Evolutionary conservation across 495 filamentous ascomycete genomes (phyloP).

Genomic region (Darksidea phi): DNA sequence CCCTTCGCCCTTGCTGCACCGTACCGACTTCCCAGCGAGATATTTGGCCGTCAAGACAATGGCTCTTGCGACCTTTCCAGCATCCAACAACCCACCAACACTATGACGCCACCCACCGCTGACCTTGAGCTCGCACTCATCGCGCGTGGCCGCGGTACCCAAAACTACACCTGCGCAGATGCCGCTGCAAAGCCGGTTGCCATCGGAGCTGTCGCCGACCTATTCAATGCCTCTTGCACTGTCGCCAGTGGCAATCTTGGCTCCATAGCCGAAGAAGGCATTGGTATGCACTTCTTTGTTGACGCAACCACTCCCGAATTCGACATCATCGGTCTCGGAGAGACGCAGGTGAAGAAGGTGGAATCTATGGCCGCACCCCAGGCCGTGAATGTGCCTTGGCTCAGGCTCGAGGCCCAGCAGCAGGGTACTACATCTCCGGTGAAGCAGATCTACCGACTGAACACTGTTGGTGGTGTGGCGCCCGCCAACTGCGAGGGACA

Average conservation of each 20-base stretch:
- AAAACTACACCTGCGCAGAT: conserved; percentile 86
- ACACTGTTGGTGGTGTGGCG: conserved; percentile 75
- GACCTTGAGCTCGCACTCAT: conserved; percentile 68
- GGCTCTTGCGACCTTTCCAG: conserved; percentile 21
- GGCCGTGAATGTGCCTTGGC: conserved; percentile 65
- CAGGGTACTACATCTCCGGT: conserved; percentile 47
- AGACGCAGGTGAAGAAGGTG: conserved; percentile 60
- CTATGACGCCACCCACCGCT: conserved; percentile 56
- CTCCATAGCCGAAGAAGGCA: conserved; percentile 40
- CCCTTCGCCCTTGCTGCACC: conserved; percentile 10
- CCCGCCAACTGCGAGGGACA: conserved; percentile 71
- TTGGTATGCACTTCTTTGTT: conserved; percentile 79
- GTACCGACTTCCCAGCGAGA: background rate
- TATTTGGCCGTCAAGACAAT: conserved; percentile 10
- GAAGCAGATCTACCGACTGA: conserved; percentile 74
- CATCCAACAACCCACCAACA: conserved; percentile 22
- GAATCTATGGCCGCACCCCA: conserved; percentile 56
- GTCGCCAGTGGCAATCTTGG: conserved; percentile 62
- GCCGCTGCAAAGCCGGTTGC: conserved; percentile 52
- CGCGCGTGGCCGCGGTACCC: conserved; percentile 78
- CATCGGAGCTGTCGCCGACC: conserved; percentile 71
- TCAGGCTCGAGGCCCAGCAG: conserved; percentile 51
- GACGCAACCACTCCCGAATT: conserved; percentile 71
- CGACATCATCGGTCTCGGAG: conserved; percentile 57
- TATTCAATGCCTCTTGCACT: conserved; percentile 85